Conservation (phyloP, 108 stramenopile species). For the Cyclotella cryptica region DNA sequence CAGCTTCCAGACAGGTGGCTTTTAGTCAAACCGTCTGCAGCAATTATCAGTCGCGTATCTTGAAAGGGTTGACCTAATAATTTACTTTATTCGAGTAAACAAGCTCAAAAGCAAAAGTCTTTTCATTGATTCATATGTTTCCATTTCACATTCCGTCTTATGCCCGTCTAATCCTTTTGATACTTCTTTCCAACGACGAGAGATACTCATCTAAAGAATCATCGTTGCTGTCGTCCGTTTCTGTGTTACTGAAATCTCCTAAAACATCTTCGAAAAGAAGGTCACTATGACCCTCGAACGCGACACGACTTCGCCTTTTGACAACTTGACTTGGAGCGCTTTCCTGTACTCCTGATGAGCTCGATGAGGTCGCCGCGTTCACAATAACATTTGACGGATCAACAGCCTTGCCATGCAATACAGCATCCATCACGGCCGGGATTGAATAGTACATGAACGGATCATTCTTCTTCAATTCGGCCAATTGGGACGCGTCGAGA, state of each 20-base stretch:
- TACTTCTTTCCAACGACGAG: not conserved
- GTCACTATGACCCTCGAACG: not conserved
- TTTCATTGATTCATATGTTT: too few species aligned
- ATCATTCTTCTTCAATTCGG: not conserved
- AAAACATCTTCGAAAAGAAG: not conserved
- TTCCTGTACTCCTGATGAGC: not conserved
- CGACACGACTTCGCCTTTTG: not conserved
- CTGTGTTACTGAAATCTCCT: not conserved
- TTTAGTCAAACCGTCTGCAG: too few species aligned
- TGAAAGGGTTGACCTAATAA: too few species aligned
- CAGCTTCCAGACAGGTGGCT: too few species aligned
- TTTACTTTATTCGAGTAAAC: too few species aligned
- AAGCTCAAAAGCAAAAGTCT: too few species aligned
- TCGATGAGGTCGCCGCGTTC: not conserved
- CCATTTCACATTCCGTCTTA: not conserved
- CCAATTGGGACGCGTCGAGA: not conserved
- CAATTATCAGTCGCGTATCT: too few species aligned
- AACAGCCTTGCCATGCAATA: not conserved
- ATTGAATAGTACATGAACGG: conserved; percentile 2
- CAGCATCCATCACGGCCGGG: not conserved
- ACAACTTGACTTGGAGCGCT: not conserved
- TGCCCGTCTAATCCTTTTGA: not conserved
- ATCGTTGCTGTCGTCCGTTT: not conserved
- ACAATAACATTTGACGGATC: not conserved
- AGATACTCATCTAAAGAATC: not conserved